A percentile compares a stretch with the other conserved stretches of the same genome.
phyloP scores from a whole-genome alignment of 805 yeast genomes.

The Candida xiaguanensis region DNA sequence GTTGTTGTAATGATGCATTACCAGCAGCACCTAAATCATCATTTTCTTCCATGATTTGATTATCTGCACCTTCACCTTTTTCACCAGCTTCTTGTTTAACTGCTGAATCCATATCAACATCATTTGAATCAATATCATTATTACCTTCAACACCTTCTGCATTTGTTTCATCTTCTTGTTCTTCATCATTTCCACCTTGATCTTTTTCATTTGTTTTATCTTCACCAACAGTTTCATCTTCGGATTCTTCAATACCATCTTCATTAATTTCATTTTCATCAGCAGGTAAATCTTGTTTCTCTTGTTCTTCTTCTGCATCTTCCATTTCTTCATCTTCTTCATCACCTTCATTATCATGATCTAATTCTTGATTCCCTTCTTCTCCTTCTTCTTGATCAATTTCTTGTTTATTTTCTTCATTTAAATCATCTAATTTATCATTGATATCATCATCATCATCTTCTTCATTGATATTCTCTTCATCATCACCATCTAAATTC shows the following conservation, averaged over 20 bases:
- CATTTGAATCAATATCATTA: conserved; percentile 41
- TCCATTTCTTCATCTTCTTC: conserved; percentile 23
- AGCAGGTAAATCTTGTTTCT: conserved; percentile 28
- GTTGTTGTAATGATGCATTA: conserved; percentile 34
- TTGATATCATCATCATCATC: conserved; percentile 26
- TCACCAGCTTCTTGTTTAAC: conserved; percentile 58
- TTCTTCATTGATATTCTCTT: conserved; percentile 44
- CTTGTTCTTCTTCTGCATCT: conserved; percentile 24
- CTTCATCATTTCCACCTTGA: conserved; percentile 34
- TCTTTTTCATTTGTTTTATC: conserved; percentile 37
- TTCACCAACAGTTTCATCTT: conserved; percentile 26
- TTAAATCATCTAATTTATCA: conserved; percentile 21
- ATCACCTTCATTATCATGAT: conserved; percentile 24
- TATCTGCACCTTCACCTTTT: conserved; percentile 61
- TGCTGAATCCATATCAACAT: conserved; percentile 54
- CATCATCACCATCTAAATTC: conserved; percentile 75
- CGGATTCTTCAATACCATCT: conserved; percentile 19
- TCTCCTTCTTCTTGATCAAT: conserved; percentile 26
- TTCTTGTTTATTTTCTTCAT: conserved; percentile 8
- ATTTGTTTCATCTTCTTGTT: conserved; percentile 27
- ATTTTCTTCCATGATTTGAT: conserved; percentile 52
- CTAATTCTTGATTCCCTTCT: conserved; percentile 29
- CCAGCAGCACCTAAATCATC: conserved; percentile 71
- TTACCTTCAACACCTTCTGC: conserved; percentile 57
- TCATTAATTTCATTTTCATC: conserved; percentile 35